These are phyloP conservation scores for Pneumocystis jirovecii DNA, from an alignment of 1,139 yeast genomes.

Conservation along the genomic window DNA sequence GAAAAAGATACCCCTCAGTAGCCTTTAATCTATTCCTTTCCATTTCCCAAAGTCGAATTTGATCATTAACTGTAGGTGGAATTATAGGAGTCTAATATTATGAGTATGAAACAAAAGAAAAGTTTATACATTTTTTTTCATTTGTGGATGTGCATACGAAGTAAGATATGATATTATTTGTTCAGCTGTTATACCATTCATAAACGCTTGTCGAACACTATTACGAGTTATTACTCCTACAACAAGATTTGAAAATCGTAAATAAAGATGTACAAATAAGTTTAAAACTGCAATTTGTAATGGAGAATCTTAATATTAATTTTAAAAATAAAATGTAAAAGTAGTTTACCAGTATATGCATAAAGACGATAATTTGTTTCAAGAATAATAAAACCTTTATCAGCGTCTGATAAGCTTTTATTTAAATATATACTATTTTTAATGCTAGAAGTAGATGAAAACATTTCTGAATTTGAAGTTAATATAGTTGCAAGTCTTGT, in stretches of 20 bases:
- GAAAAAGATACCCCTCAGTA: constrained; percentile 73
- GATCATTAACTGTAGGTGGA: constrained; percentile 95
- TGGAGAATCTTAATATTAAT: constrained; percentile 45
- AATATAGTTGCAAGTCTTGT: constrained; percentile 81
- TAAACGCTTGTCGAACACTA: constrained; percentile 67
- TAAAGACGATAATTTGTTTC: constrained; percentile 90
- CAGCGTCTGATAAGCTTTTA: constrained; percentile 13
- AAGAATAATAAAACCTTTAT: constrained; percentile 58
- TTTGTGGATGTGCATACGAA: constrained; percentile 89
- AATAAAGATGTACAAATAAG: constrained; percentile 66
- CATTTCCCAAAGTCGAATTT: constrained; percentile 86
- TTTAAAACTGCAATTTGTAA: constrained; percentile 85
- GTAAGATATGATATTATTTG: constrained; percentile 81
- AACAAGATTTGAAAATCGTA: constrained; percentile 83
- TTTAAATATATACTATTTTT: constrained; percentile 17
- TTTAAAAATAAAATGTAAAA: not conserved
- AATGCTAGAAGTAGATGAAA: constrained; percentile 3
- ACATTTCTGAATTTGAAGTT: constrained; percentile 67
- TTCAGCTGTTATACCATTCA: constrained; percentile 86
- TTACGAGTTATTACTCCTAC: constrained; percentile 89
- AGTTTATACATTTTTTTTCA: constrained; percentile 30
- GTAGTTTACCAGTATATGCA: constrained; percentile 47
- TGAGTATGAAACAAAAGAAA: constrained; percentile 15
- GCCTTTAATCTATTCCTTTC: constrained; percentile 86
- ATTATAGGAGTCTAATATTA: constrained; percentile 30